A percentile compares a stretch with the other conserved stretches of the same genome.
phyloP scores from a whole-genome alignment of 2,329 filamentous ascomycete species.

The Penicillium sp. region DNA sequence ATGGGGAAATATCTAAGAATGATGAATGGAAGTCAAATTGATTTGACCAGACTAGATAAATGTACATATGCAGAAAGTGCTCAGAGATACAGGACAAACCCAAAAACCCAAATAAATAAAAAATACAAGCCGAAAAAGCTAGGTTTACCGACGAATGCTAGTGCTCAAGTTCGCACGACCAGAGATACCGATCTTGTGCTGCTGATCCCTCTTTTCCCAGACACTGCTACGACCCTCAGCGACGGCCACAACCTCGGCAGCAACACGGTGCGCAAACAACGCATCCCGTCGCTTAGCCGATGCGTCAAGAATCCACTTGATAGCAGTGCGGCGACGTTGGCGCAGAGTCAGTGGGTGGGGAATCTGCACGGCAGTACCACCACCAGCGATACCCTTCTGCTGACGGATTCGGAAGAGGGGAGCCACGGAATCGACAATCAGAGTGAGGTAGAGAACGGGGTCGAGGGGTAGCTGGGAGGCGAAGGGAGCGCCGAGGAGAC shows the following conservation, averaged over 20 bases:
- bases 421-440: conserved; percentile 89
- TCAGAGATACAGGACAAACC: conserved; percentile 14
- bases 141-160: conserved; percentile 25
- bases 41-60: conserved; percentile 19
- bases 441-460: conserved; percentile 82
- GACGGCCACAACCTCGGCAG: conserved; percentile 81
- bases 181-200: conserved; percentile 79
- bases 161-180: conserved; percentile 68
- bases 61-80: conserved; percentile 22
- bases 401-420: conserved; percentile 78
- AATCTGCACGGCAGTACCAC: conserved; percentile 78
- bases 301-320: conserved; percentile 86
- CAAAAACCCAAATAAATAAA: conserved; percentile 11
- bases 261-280: conserved; percentile 74
- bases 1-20: neutral
- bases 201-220: conserved; percentile 75
- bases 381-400: conserved; percentile 76
- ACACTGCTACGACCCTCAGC: conserved; percentile 79
- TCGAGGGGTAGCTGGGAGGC: conserved; percentile 79
- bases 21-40: conserved; percentile 12
- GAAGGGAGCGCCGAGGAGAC: conserved; percentile 67
- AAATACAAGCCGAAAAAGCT: conserved; percentile 1
- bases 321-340: conserved; percentile 73
- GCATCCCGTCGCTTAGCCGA: conserved; percentile 73
- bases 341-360: conserved; percentile 73